phyloP scores from a whole-genome alignment of 768 basidiomycete genomes.

The Lentinula detonsa region DNA sequence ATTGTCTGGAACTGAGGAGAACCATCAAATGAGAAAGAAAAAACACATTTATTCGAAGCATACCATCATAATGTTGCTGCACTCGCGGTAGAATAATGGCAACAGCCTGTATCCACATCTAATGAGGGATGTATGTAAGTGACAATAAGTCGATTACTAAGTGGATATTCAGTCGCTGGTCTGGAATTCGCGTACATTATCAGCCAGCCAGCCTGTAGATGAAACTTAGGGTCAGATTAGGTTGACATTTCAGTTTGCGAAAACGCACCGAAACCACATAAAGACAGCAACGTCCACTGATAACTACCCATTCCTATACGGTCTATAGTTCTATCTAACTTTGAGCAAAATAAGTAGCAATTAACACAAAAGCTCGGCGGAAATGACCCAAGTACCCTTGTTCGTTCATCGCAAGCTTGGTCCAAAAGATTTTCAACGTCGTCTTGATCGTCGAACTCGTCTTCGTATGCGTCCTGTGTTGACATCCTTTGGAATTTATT shows the following conservation, averaged over 20 bases:
- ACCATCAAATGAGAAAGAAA: background rate
- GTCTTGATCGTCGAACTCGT: background rate
- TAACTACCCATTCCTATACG: constrained; percentile 90
- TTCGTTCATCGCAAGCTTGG: background rate
- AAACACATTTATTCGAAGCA: constrained; percentile 8
- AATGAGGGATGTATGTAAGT: constrained; percentile 10
- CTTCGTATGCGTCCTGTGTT: background rate
- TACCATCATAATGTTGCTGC: constrained; percentile 80
- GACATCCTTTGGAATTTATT: background rate
- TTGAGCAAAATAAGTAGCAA: background rate
- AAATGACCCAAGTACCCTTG: background rate
- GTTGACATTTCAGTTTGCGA: background rate
- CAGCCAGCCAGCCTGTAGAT: constrained; percentile 79
- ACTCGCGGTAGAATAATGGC: constrained; percentile 96
- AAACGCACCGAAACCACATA: constrained; percentile 83
- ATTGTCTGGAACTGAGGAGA: constrained; percentile 54
- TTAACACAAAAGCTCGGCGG: constrained; percentile 16
- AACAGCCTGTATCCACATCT: constrained; percentile 94
- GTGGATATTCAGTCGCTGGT: background rate
- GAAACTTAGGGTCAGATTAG: background rate
- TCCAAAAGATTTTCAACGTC: background rate
- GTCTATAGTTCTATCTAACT: constrained; percentile 82
- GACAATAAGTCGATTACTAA: constrained; percentile 15
- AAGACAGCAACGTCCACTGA: constrained; percentile 74
- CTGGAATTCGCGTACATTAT: constrained; percentile 57